phyloP scores from a whole-genome alignment of 495 filamentous ascomycete species.

The Neurospora sp. region DNA sequence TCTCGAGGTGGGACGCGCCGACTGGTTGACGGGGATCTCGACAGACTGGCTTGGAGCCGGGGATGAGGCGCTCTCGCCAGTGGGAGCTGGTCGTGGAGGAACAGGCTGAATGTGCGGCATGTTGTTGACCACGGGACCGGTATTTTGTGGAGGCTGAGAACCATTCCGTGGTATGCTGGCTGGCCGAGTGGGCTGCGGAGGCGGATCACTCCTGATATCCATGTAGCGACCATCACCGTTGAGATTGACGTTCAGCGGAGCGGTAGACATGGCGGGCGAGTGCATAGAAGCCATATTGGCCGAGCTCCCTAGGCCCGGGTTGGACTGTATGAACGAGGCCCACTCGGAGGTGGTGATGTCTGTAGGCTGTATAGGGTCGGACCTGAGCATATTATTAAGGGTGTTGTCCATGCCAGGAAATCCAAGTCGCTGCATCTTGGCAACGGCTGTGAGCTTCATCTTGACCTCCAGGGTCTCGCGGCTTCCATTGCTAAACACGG shows the following conservation, averaged over 20 bases:
- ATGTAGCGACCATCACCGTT: constrained; percentile 9
- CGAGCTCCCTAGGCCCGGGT: constrained; percentile 24
- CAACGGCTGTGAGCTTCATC: constrained; percentile 74
- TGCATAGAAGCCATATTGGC: constrained; percentile 15
- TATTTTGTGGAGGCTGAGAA: background rate
- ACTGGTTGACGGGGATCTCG: constrained; percentile 3
- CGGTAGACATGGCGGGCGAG: constrained; percentile 20
- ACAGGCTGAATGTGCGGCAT: background rate
- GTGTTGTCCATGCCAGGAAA: constrained; percentile 12
- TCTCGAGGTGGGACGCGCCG: constrained; percentile 1
- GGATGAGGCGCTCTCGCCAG: constrained; percentile 9
- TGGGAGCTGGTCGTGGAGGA: constrained; percentile 1
- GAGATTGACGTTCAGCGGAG: constrained; percentile 11
- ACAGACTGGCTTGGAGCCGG: constrained; percentile 8
- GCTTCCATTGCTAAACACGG: constrained; percentile 70
- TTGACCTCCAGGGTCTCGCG: constrained; percentile 93
- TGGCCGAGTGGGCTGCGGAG: constrained; percentile 10
- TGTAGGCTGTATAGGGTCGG: constrained; percentile 21
- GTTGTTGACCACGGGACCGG: constrained; percentile 1
- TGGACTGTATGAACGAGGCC: constrained; percentile 38
- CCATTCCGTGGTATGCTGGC: constrained; percentile 15
- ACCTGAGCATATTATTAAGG: constrained; percentile 12
- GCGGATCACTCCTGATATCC: constrained; percentile 10
- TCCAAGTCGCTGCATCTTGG: constrained; percentile 52
- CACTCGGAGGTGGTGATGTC: constrained; percentile 35